These are phyloP conservation scores for Colletotrichum shisoi DNA, from an alignment of 2,329 filamentous ascomycete genomes.

Conservation along the genomic window DNA sequence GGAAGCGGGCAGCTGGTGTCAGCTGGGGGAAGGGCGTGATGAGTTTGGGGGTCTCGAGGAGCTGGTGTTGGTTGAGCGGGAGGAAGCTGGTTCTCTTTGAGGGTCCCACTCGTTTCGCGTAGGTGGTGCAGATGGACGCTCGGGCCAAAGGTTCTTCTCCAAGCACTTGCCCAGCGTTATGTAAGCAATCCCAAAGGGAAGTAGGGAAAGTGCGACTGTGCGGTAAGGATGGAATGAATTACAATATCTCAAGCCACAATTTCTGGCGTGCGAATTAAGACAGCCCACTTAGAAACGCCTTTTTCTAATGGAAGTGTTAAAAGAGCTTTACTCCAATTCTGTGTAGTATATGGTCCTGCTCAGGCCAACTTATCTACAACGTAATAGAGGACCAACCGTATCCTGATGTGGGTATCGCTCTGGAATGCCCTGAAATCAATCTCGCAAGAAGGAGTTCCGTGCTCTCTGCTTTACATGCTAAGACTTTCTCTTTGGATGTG, in stretches of 20 bases:
- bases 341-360: neutral
- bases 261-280: neutral
- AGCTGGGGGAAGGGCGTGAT: conserved; percentile 32
- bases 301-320: neutral
- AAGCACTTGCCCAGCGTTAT: conserved; percentile 18
- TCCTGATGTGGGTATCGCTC: neutral
- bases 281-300: neutral
- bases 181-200: conserved; percentile 12
- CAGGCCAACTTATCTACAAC: neutral
- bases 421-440: neutral
- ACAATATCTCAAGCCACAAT: neutral
- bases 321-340: neutral
- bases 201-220: neutral
- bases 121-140: conserved; percentile 32
- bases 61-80: conserved; percentile 36
- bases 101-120: conserved; percentile 29
- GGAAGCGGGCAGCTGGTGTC: conserved; percentile 36
- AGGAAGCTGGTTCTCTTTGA: conserved; percentile 21
- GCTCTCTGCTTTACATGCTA: neutral
- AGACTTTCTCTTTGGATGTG: neutral
- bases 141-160: conserved; percentile 42
- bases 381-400: neutral
- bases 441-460: neutral
- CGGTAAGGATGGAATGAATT: no score
- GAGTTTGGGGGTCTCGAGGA: conserved; percentile 32